A percentile compares a stretch with the other conserved stretches of the same genome.
Conservation (phyloP, 2,329 filamentous ascomycete species). For the Sarocladium oryzae region DNA sequence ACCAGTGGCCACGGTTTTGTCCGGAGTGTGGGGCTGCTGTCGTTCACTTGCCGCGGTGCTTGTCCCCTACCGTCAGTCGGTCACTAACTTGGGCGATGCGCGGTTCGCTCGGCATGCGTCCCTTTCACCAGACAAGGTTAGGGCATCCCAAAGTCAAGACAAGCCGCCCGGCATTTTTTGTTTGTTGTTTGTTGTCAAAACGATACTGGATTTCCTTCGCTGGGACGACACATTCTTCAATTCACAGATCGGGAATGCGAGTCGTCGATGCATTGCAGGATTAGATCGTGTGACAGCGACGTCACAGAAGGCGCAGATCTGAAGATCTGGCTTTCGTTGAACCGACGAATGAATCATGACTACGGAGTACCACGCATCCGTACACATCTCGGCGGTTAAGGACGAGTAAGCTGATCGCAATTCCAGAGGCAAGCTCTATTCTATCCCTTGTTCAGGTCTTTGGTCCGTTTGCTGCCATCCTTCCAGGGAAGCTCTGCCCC, state of each 20-base stretch:
- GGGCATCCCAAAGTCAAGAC: too few species aligned
- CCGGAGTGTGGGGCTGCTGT: background rate
- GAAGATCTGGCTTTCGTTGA: background rate
- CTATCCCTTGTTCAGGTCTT: background rate
- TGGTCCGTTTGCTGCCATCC: background rate
- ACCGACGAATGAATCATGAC: too few species aligned
- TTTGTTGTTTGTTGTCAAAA: too few species aligned
- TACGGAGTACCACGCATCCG: too few species aligned
- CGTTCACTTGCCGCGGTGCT: background rate
- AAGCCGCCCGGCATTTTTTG: too few species aligned
- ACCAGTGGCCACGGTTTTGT: slow-evolving; percentile 1
- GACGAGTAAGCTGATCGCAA: too few species aligned
- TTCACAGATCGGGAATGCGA: too few species aligned
- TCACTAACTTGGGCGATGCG: background rate
- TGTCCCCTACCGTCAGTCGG: too few species aligned
- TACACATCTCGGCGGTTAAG: too few species aligned
- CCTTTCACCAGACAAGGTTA: too few species aligned
- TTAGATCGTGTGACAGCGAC: background rate
- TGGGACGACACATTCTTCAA: too few species aligned
- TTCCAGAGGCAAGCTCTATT: background rate
- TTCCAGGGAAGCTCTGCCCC: background rate
- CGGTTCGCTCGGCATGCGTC: background rate
- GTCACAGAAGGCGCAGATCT: slow-evolving; percentile 5
- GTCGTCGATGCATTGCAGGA: background rate
- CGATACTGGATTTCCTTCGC: too few species aligned